These are phyloP conservation scores for Phyllosticta citribraziliensis DNA, from an alignment of 2,329 filamentous ascomycete genomes.

Conservation along the genomic window DNA sequence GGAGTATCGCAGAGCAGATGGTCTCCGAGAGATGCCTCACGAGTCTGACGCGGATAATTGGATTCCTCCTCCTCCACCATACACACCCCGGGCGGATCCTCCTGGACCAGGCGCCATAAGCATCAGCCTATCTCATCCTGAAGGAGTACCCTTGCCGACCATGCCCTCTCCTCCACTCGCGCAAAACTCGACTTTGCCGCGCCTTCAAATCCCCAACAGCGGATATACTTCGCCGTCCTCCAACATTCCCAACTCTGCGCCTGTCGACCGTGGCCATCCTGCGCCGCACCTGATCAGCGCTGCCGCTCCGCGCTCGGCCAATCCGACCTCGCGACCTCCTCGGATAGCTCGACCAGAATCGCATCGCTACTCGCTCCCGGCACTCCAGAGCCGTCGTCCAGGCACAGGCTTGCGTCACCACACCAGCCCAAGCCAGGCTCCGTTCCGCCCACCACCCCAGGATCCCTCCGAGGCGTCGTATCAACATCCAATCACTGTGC, in stretches of 20 bases:
- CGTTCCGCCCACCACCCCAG: background rate
- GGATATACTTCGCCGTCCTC: background rate
- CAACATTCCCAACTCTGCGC: background rate
- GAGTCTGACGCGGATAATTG: constrained; percentile 84
- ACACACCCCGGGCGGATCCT: constrained; percentile 50
- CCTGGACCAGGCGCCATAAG: constrained; percentile 21
- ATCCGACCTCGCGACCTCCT: background rate
- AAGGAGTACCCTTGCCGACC: background rate
- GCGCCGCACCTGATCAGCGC: background rate
- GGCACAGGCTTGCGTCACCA: background rate
- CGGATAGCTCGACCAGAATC: background rate
- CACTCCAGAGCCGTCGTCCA: background rate
- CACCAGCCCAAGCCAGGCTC: constrained; percentile 3
- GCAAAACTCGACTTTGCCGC: constrained; percentile 5
- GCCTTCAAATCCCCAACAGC: constrained; percentile 5
- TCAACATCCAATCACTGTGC: background rate
- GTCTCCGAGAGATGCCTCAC: constrained; percentile 63
- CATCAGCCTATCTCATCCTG: constrained; percentile 21
- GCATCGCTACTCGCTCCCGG: background rate
- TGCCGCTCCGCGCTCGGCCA: background rate
- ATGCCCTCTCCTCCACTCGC: constrained; percentile 7
- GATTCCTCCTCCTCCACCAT: constrained; percentile 77
- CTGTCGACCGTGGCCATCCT: background rate
- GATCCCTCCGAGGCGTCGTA: background rate
- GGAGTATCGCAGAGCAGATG: constrained; percentile 61